Evolutionary conservation across 345 rosid species (phyloP).

Genomic region (Brassica rapa): DNA sequence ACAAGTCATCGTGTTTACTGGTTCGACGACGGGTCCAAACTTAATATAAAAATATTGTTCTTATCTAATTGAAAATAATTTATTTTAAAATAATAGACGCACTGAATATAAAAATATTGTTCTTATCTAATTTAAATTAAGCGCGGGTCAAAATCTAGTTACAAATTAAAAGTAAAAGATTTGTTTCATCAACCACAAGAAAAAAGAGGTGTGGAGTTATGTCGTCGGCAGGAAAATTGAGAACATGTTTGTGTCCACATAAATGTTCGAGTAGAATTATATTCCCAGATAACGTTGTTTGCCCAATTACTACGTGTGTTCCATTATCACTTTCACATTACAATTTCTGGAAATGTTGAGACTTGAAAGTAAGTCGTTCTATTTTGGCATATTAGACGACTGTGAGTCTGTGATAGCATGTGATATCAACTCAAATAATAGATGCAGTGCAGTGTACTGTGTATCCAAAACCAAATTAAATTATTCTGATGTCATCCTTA

Average conservation of each 20-base stretch:
- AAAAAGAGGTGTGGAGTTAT: not conserved
- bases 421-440: not conserved
- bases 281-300: not conserved
- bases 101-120: no score
- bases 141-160: no score
- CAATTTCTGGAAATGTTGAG: not conserved
- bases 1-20: no score
- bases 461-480: not conserved
- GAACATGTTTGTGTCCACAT: conserved; percentile 12
- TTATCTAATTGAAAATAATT: no score
- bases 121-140: no score
- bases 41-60: no score
- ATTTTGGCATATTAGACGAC: conserved; percentile 40
- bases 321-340: conserved; percentile 22
- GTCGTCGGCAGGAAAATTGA: conserved; percentile 7
- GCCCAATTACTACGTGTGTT: conserved; percentile 7
- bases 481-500: conserved; percentile 13
- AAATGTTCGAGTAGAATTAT: not conserved
- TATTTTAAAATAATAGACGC: no score
- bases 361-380: conserved; percentile 1
- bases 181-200: not conserved
- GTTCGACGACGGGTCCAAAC: no score
- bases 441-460: not conserved
- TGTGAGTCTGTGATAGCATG: not conserved
- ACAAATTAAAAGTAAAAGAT: not conserved